A percentile compares a stretch with the other conserved stretches of the same genome.
phyloP scores from a whole-genome alignment of 495 filamentous ascomycete species.

The Wilcoxina mikolae region DNA sequence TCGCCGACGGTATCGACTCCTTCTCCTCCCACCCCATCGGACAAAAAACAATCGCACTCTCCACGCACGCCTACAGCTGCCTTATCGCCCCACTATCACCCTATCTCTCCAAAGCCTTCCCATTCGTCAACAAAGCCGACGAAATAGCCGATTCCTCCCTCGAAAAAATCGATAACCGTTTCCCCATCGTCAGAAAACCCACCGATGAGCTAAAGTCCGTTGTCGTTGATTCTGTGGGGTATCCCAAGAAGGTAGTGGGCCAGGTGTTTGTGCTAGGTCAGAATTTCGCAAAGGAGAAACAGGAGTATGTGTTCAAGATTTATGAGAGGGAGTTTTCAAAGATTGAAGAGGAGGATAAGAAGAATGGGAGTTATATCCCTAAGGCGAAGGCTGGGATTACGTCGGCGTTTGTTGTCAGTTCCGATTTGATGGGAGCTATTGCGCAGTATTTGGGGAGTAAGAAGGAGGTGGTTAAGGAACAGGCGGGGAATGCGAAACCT shows the following conservation, averaged over 20 bases:
- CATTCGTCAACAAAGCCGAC: constrained; percentile 73
- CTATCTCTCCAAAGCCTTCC: constrained; percentile 60
- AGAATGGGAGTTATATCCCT: constrained; percentile 40
- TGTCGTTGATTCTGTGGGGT: constrained; percentile 46
- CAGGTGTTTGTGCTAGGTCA: constrained; percentile 18
- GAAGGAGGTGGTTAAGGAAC: constrained; percentile 15
- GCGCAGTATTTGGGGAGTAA: constrained; percentile 20
- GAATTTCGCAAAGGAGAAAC: constrained; percentile 39
- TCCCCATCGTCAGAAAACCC: constrained; percentile 81
- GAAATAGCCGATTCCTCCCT: constrained; percentile 61
- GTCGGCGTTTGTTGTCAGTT: constrained; percentile 50
- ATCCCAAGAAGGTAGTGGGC: constrained; percentile 46
- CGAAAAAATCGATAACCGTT: constrained; percentile 54
- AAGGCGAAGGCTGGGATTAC: constrained; percentile 60
- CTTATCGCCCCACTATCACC: constrained; percentile 53
- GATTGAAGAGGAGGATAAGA: constrained; percentile 49
- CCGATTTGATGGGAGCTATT: constrained; percentile 20
- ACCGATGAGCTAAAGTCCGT: constrained; percentile 58
- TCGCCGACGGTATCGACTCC: constrained; percentile 60
- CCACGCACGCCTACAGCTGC: constrained; percentile 50
- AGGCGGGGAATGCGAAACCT: too few species aligned
- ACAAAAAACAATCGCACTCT: constrained; percentile 59
- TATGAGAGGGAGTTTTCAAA: constrained; percentile 67
- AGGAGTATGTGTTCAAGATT: constrained; percentile 56
- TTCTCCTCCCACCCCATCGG: constrained; percentile 70